Percentiles rank a stretch among this genome's conserved stretches.
These are phyloP conservation scores for Polyplosphaeria fusca DNA, from an alignment of 495 filamentous ascomycete species.

Conservation along the genomic window DNA sequence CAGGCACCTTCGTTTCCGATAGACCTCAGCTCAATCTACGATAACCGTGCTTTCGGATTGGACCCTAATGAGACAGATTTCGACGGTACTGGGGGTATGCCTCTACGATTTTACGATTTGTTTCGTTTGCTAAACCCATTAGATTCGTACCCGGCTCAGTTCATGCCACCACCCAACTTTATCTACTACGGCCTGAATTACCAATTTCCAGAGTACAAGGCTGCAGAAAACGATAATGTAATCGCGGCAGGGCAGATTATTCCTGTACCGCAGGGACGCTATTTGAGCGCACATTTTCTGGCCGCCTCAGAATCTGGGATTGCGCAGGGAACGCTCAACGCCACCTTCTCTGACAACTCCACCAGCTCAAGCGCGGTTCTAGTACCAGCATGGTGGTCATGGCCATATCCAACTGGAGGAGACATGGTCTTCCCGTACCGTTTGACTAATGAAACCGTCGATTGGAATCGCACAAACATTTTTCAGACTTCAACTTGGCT, in stretches of 20 bases:
- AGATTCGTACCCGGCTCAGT: conserved; percentile 48
- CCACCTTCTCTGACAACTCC: conserved; percentile 48
- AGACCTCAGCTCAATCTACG: background rate
- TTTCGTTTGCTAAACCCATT: background rate
- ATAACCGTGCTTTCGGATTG: conserved; percentile 1
- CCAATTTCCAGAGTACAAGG: conserved; percentile 48
- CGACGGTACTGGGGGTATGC: conserved; percentile 40
- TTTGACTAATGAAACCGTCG: conserved; percentile 44
- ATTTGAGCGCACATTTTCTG: conserved; percentile 51
- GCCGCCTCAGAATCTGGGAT: conserved; percentile 46
- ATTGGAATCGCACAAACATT: conserved; percentile 54
- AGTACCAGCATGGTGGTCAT: conserved; percentile 49
- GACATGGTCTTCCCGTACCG: conserved; percentile 51
- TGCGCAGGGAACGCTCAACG: conserved; percentile 47
- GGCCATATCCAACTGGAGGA: conserved; percentile 50
- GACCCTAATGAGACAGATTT: conserved; percentile 41
- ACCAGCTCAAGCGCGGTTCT: conserved; percentile 45
- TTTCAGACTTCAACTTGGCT: conserved; percentile 51
- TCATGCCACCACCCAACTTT: conserved; percentile 44
- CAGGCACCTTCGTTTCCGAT: conserved; percentile 1
- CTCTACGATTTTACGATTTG: background rate
- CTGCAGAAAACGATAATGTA: conserved; percentile 45
- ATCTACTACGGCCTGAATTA: conserved; percentile 47
- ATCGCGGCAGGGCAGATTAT: conserved; percentile 47
- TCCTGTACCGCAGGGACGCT: conserved; percentile 36